Evolutionary conservation across 2,329 filamentous ascomycete species (phyloP).

Genomic region (Scedosporium boydii): DNA sequence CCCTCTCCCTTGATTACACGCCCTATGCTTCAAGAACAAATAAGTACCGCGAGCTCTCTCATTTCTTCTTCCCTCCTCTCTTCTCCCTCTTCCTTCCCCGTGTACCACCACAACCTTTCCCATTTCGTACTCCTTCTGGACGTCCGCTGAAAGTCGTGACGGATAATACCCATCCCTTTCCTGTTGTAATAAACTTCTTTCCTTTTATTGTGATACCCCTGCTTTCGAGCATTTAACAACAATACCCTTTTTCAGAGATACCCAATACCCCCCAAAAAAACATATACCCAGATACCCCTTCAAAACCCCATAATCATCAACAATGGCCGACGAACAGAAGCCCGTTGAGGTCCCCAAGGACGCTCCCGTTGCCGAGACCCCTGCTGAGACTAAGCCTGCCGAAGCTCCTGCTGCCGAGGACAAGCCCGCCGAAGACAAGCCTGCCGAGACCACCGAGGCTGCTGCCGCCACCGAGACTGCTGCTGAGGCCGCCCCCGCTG

Average conservation of each 20-base stretch:
- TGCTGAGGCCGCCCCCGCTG: slow-evolving; percentile 27
- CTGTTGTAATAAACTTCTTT: slow-evolving; percentile 28
- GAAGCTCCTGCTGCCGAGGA: slow-evolving; percentile 26
- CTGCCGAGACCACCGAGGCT: slow-evolving; percentile 29
- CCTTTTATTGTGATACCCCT: slow-evolving; percentile 43
- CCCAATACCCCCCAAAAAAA: slow-evolving; percentile 14
- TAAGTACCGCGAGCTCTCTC: slow-evolving; percentile 33
- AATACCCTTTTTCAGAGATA: slow-evolving; percentile 24
- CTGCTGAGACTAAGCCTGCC: slow-evolving; percentile 9
- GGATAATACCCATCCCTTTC: slow-evolving; percentile 17
- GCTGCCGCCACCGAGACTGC: slow-evolving; percentile 27
- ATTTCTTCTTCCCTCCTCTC: slow-evolving; percentile 17
- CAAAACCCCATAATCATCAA: slow-evolving; percentile 26
- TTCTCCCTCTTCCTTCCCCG: slow-evolving; percentile 19
- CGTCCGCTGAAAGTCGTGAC: slow-evolving; percentile 8
- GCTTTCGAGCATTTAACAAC: slow-evolving; percentile 26
- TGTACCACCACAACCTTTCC: slow-evolving; percentile 22
- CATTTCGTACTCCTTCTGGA: slow-evolving; percentile 23
- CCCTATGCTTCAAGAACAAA: slow-evolving; percentile 17
- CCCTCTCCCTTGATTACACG: slow-evolving; percentile 11
- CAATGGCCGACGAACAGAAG: slow-evolving; percentile 68
- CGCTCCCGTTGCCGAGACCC: slow-evolving; percentile 24
- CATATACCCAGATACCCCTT: slow-evolving; percentile 6
- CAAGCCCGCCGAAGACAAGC: slow-evolving; percentile 32
- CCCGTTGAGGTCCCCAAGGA: slow-evolving; percentile 51